These are phyloP conservation scores for Drechslerella coelobrocha DNA, from an alignment of 2,329 filamentous ascomycete genomes.

Conservation along the genomic window DNA sequence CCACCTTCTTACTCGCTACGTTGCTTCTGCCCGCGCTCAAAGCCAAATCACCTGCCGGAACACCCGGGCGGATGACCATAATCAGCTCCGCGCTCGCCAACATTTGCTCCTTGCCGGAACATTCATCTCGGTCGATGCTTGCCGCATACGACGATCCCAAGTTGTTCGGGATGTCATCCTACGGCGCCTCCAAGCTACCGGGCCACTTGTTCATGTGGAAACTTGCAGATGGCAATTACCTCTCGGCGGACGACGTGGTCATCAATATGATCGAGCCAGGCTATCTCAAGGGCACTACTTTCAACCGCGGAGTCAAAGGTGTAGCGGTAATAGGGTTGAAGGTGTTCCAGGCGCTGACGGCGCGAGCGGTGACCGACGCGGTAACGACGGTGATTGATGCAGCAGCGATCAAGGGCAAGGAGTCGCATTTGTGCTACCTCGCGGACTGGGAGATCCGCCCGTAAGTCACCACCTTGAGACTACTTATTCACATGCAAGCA, in stretches of 20 bases:
- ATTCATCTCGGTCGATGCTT: constrained; percentile 50
- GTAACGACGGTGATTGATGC: constrained; percentile 63
- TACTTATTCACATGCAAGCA: constrained; percentile 1
- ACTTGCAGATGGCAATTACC: constrained; percentile 58
- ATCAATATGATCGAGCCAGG: constrained; percentile 63
- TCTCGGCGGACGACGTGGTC: constrained; percentile 59
- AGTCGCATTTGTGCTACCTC: constrained; percentile 64
- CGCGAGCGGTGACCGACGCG: constrained; percentile 58
- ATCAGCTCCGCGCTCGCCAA: constrained; percentile 55
- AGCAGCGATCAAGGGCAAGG: constrained; percentile 60
- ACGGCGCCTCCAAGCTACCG: constrained; percentile 56
- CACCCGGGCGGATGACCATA: constrained; percentile 52
- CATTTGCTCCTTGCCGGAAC: constrained; percentile 52
- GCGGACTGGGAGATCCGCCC: constrained; percentile 62
- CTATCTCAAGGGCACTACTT: constrained; percentile 59
- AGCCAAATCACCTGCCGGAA: constrained; percentile 22
- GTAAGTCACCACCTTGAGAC: constrained; percentile 57
- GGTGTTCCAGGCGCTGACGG: constrained; percentile 55
- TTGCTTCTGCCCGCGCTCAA: constrained; percentile 56
- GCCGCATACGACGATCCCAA: constrained; percentile 18
- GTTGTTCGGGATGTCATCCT: constrained; percentile 9
- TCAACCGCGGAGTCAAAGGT: constrained; percentile 57
- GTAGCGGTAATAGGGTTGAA: constrained; percentile 50
- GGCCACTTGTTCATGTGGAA: constrained; percentile 58
- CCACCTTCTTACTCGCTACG: constrained; percentile 57